These are phyloP conservation scores for Eucalyptus coolabah DNA, from an alignment of 345 rosid species.

Conservation along the genomic window DNA sequence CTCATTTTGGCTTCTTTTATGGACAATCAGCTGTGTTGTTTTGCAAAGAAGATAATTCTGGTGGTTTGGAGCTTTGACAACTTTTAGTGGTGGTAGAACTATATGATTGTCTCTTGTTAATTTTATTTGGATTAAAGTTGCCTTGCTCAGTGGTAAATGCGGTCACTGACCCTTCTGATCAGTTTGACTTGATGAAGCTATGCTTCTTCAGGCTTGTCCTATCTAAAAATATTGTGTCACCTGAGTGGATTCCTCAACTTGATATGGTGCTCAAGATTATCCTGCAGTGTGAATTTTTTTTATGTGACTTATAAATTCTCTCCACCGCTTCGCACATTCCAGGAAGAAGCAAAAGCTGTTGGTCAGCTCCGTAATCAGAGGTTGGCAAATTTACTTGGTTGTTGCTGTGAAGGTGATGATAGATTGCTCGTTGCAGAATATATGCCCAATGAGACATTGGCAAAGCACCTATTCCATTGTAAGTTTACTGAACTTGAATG, in stretches of 20 bases:
- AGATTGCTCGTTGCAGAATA: conserved; percentile 78
- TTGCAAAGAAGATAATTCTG: not conserved
- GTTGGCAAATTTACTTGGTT: conserved; percentile 82
- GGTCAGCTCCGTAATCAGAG: conserved; percentile 71
- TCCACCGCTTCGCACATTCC: not conserved
- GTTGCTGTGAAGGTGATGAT: conserved; percentile 85
- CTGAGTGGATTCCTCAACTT: not conserved
- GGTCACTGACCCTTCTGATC: not conserved
- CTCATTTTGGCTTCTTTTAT: not conserved
- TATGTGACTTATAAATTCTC: not conserved
- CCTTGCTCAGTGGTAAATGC: not conserved
- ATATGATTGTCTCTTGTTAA: not conserved
- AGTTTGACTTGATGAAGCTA: not conserved
- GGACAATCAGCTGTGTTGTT: not conserved
- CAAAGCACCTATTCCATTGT: conserved; percentile 93
- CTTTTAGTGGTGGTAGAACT: not conserved
- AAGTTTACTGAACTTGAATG: conserved; percentile 1
- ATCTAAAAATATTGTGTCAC: not conserved
- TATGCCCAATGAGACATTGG: conserved; percentile 90
- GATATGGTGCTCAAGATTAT: not conserved
- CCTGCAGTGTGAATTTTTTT: not conserved
- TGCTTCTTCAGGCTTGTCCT: not conserved
- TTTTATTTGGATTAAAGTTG: not conserved
- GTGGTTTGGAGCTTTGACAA: not conserved
- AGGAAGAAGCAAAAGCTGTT: conserved; percentile 93